Conservation (phyloP, 768 basidiomycete species). For the Psilocybe sp. region DNA sequence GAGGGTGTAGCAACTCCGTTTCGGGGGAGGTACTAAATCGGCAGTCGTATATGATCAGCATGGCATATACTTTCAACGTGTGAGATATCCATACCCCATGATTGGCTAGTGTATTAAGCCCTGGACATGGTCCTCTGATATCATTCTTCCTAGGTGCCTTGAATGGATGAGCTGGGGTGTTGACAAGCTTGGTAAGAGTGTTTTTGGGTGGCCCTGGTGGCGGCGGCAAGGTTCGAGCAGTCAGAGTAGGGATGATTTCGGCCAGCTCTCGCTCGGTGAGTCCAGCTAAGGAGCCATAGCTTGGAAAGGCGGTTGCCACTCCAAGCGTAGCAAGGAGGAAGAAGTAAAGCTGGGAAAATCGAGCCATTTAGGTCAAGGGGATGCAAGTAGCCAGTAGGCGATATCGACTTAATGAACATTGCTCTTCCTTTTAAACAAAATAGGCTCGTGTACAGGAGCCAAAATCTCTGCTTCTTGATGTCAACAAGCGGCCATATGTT, state of each 20-base stretch:
- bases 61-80: neutral
- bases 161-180: slow-evolving; percentile 17
- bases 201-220: slow-evolving; percentile 15
- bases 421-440: too few species aligned
- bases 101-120: slow-evolving; percentile 19
- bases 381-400: too few species aligned
- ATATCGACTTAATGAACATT: too few species aligned
- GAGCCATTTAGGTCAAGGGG: too few species aligned
- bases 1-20: too few species aligned
- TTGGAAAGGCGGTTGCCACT: slow-evolving; percentile 15
- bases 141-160: slow-evolving; percentile 9
- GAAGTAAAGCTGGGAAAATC: too few species aligned
- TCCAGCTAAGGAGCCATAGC: slow-evolving; percentile 21
- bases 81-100: slow-evolving; percentile 12
- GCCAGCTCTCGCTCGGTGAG: slow-evolving; percentile 18
- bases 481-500: too few species aligned
- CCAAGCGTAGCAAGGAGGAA: too few species aligned
- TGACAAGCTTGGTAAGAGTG: slow-evolving; percentile 16
- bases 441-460: too few species aligned
- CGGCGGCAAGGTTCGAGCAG: neutral
- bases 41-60: neutral
- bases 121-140: slow-evolving; percentile 17
- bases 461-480: too few species aligned
- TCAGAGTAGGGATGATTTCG: slow-evolving; percentile 9
- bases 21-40: slow-evolving; percentile 6